Evolutionary conservation across 164 flowering plant species (phyloP).

Genomic region (Stephania cephalantha): DNA sequence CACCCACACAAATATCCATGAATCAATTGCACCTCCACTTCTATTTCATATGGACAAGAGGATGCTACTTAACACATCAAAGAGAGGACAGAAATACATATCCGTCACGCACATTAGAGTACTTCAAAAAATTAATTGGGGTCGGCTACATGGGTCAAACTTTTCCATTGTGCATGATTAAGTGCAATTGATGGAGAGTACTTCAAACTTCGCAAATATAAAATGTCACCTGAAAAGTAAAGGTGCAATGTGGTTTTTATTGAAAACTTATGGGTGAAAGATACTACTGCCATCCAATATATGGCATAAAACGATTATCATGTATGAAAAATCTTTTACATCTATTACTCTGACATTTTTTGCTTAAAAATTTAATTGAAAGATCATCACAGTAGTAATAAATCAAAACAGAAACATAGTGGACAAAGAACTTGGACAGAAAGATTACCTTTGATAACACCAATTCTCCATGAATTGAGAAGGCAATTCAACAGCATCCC

Average conservation of each 20-base stretch:
- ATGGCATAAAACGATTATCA: neutral
- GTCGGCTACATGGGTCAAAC: too few relatives aligned
- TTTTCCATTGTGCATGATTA: neutral
- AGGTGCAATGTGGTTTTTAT: neutral
- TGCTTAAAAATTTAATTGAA: too few relatives aligned
- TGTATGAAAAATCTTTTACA: too few relatives aligned
- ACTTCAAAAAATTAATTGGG: neutral
- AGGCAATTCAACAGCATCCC: slow-evolving; percentile 99
- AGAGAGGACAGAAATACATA: neutral
- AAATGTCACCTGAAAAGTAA: neutral
- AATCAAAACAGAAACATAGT: neutral
- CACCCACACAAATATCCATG: neutral
- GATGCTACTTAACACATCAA: neutral
- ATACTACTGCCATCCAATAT: neutral
- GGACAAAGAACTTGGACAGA: neutral
- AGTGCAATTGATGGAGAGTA: neutral
- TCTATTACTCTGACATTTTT: too few relatives aligned
- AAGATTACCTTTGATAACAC: slow-evolving; percentile 86
- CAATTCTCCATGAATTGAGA: slow-evolving; percentile 99
- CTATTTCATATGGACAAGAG: neutral
- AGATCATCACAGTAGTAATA: too few relatives aligned
- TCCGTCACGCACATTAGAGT: neutral
- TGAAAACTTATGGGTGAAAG: neutral
- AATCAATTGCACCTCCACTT: neutral
- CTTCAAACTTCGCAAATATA: neutral